Base-by-base conservation (phyloP, 495 filamentous ascomycete genomes). In the Acidomyces sp. region DNA sequence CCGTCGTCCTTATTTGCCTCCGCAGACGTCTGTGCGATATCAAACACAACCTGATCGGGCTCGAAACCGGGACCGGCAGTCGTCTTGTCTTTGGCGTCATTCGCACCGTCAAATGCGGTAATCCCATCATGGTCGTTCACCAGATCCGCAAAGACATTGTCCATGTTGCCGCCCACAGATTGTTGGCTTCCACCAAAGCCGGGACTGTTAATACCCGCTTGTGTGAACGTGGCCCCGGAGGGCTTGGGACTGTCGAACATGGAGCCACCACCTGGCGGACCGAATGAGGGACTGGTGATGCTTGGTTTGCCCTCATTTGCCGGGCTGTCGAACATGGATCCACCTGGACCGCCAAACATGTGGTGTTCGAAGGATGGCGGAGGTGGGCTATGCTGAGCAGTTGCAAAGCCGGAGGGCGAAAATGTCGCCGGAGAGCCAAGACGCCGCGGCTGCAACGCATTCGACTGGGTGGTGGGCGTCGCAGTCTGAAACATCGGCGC, bases 121-220 rank as follows among this genome's bases (percentile, higher is more conserved):
- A 38, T 19, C 9, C 28, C 34, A 19, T 52, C 48, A 15, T 47
- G 48, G 18, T 52, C 48, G 20, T 52, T 18, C 25, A 52, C 38
- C 15, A 52, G 34, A 33, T 52, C 48, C 9, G 37, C 43, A 39
- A 52, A 52, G 17, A 52, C 39, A 24, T 36, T 46, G 23, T 52
- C 48, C 13, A 52, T 43, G 22, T 39, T 34, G 23, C 38, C 39
- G 23, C 38, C 39, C 17, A 27, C 22, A 29, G 37, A 43, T 35
- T 33, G 38, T 28, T 52, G 43, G 22, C 44, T 39, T n/a, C 43
- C 43, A 7, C 43, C 43, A 15, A 34, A 47, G 3, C 25, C 37
- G 12, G 48, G 43, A 19, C 43, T 43, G 38, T 35, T 39, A 2
- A 38, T n/a, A 2, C 32, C 43, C 1, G 21, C 31, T n/a, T 18